Evolutionary conservation across 306 rosid genomes (phyloP).

Genomic region (Heteromeles arbutifolia): DNA sequence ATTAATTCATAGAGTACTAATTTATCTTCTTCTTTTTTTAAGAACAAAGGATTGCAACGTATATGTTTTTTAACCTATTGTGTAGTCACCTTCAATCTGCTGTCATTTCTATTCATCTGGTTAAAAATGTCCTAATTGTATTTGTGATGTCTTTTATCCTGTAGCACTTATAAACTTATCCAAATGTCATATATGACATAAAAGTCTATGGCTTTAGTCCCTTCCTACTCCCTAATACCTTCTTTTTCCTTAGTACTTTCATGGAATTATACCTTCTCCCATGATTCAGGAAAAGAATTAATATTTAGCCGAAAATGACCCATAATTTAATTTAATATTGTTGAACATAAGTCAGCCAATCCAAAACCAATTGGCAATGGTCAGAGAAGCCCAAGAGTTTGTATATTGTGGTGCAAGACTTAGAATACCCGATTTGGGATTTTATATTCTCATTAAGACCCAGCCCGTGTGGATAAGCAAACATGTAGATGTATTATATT

Average conservation of each 20-base stretch:
- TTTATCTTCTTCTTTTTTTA: constrained; percentile 3
- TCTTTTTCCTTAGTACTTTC: neutral
- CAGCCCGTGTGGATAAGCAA: neutral
- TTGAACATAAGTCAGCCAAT: neutral
- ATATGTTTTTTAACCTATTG: neutral
- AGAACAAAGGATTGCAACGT: neutral
- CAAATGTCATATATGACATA: neutral
- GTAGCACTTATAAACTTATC: neutral
- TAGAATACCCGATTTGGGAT: neutral
- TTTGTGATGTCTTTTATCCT: neutral
- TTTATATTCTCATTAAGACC: neutral
- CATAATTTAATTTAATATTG: neutral
- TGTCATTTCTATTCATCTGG: neutral
- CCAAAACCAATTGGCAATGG: neutral
- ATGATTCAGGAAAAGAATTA: neutral
- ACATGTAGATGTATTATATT: neutral
- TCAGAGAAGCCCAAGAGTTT: neutral
- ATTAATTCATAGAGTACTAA: neutral
- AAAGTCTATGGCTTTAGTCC: neutral
- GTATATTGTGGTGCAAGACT: neutral
- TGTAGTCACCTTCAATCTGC: neutral
- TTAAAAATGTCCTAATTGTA: neutral
- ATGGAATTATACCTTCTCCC: neutral
- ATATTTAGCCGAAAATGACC: neutral
- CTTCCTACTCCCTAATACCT: neutral